Conservation (phyloP, 2,329 filamentous ascomycete genomes). For the Coniochaeta ligniaria region DNA sequence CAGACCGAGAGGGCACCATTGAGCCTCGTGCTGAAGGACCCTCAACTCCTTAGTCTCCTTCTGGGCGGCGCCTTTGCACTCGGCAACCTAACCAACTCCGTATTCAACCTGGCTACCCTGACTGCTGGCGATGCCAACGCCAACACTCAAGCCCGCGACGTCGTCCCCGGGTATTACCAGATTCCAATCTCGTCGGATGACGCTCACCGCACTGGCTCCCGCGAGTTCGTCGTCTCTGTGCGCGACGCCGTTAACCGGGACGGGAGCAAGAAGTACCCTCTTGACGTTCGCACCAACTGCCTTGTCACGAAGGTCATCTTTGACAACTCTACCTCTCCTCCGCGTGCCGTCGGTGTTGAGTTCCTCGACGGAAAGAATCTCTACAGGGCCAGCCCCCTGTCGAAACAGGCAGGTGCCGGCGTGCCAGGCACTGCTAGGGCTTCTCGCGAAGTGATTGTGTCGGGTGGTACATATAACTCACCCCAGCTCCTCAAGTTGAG, state of each 20-base stretch:
- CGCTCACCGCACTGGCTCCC: conserved; percentile 44
- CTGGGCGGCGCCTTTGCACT: conserved; percentile 44
- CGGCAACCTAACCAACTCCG: conserved; percentile 26
- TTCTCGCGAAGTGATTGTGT: conserved; percentile 38
- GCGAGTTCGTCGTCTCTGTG: conserved; percentile 40
- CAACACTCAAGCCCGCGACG: conserved; percentile 35
- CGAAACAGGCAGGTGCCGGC: conserved; percentile 12
- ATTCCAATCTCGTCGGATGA: conserved; percentile 48
- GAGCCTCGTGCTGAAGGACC: background rate
- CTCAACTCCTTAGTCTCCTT: conserved; percentile 14
- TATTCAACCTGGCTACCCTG: conserved; percentile 31
- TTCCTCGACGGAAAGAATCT: conserved; percentile 23
- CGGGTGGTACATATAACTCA: conserved; percentile 40
- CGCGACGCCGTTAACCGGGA: conserved; percentile 21
- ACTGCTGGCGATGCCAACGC: conserved; percentile 45
- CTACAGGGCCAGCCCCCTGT: conserved; percentile 23
- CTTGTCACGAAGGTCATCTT: conserved; percentile 31
- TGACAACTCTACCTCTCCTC: conserved; percentile 15
- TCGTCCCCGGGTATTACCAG: conserved; percentile 42
- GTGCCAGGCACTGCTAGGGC: conserved; percentile 16
- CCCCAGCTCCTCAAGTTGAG: conserved; percentile 45
- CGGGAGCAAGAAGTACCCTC: conserved; percentile 23
- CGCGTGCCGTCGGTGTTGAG: conserved; percentile 24
- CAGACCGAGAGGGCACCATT: background rate
- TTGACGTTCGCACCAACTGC: conserved; percentile 18